Evolutionary conservation across 2,329 filamentous ascomycete genomes (phyloP), one percentile per base, ranked within the genome.

Genomic region (Boeremia lycopersici): DNA sequence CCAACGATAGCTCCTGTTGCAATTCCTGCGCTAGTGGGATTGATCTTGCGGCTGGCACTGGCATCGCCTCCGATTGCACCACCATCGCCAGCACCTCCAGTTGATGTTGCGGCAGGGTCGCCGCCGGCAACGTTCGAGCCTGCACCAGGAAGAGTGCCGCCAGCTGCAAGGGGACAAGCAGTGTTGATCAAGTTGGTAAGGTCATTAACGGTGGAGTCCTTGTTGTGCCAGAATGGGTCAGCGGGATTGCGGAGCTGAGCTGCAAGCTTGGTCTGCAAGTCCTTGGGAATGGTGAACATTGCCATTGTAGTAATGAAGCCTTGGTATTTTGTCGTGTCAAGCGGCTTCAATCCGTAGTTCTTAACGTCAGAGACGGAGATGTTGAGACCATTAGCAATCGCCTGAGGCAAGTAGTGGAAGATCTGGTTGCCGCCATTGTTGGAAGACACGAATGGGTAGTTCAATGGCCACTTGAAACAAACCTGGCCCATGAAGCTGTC

Each of bases 251-350:
- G 84, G 55, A 97, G 79, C 68, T 92, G 86, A 59, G 87, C 77
- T 51, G 84, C 78, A 25, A 98, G 81, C 26, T 83, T 81, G 51
- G 86, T 70, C 53, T 79, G 74, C 54, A 77, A 57, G 51, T 79
- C 74, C 25, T 65, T 67, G 1, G 79, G 79, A 42, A 82, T 76
- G 55, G 79, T 81, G 57, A 79, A 76, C 59, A 81, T 66, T 9
- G 88, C 90, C 57, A 91, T 75, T 1, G 93, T 96, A 0, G 91
- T 96, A 61, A 96, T 87, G 77, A 89, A 98, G 36, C 88, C 88
- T 48, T 89, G 81, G 50, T 81, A 81, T 30, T 77, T 70, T 38
- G 82, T 84, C 0, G 90, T 95, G 72, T 96, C 88, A 63, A 89
- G 87, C 1, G 92, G 91, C 64, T 88, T 81, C 45, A 98, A 84